phyloP scores from a whole-genome alignment of 2,329 filamentous ascomycete species.

The Fonsecaea pedrosoi region DNA sequence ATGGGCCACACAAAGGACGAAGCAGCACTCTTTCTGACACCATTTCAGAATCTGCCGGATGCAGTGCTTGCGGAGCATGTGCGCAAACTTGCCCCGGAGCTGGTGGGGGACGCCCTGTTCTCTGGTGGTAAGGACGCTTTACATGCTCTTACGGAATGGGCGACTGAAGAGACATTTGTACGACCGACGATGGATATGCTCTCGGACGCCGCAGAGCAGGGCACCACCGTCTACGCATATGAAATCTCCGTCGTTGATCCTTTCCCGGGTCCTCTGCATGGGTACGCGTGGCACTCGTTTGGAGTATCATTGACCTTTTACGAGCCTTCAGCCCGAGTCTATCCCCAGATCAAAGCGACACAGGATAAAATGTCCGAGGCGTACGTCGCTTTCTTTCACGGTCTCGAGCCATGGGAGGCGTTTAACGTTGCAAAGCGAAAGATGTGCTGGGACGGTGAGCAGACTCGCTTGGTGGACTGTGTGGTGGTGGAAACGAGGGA shows the following conservation, averaged over 20 bases:
- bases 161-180: conserved; percentile 55
- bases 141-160: conserved; percentile 10
- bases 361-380: conserved; percentile 10
- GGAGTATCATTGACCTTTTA: neutral
- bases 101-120: neutral
- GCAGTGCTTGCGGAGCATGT: neutral
- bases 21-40: conserved; percentile 17
- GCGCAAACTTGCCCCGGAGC: neutral
- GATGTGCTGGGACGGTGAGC: conserved; percentile 7
- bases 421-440: conserved; percentile 1
- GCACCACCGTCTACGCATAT: conserved; percentile 6
- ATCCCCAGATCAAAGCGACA: neutral
- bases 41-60: conserved; percentile 40
- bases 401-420: conserved; percentile 7
- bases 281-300: conserved; percentile 16
- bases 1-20: conserved; percentile 16
- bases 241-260: conserved; percentile 5
- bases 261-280: conserved; percentile 2
- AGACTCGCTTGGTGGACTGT: neutral
- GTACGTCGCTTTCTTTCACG: neutral
- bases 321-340: neutral
- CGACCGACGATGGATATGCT: conserved; percentile 52
- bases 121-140: neutral
- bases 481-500: neutral
- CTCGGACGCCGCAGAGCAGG: conserved; percentile 24